Evolutionary conservation across 768 basidiomycete genomes (phyloP).

Genomic region (Artomyces pyxidatus): DNA sequence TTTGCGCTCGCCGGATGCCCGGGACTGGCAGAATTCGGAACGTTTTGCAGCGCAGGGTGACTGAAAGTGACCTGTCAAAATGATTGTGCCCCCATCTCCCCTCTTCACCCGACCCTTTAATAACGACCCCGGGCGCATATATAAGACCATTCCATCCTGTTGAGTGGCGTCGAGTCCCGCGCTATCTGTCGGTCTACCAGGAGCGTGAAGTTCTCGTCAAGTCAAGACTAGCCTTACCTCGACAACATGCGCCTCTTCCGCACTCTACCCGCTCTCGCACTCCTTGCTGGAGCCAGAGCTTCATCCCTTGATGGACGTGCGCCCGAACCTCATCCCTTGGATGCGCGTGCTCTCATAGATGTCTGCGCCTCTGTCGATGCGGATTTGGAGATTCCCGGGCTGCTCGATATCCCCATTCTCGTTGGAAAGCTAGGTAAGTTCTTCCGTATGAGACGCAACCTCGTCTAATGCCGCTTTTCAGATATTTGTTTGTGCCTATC

Average conservation of each 20-base stretch:
- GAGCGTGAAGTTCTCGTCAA: no score
- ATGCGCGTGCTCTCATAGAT: slow-evolving; percentile 23
- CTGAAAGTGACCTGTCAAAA: no score
- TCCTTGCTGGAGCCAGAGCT: slow-evolving; percentile 5
- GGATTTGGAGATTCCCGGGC: slow-evolving; percentile 22
- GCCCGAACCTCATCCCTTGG: slow-evolving; percentile 1
- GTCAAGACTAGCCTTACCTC: neutral
- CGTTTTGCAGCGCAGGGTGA: no score
- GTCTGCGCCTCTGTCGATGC: slow-evolving; percentile 32
- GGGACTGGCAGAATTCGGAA: no score
- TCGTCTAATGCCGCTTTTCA: slow-evolving; percentile 10
- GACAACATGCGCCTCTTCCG: slow-evolving; percentile 9
- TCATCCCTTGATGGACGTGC: slow-evolving; percentile 2
- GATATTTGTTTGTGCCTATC: slow-evolving; percentile 39
- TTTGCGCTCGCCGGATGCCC: no score
- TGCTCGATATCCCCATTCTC: slow-evolving; percentile 18
- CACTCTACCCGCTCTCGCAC: neutral
- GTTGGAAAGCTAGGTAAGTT: slow-evolving; percentile 25
- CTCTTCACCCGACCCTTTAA: no score
- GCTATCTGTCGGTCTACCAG: no score
- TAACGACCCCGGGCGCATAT: no score
- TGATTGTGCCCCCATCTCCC: no score
- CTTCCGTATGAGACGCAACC: neutral
- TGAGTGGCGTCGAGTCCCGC: no score
- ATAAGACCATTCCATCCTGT: no score